A percentile compares a stretch with the other conserved stretches of the same genome.
Evolutionary conservation across 352 stramenopile genomes (phyloP).

Genomic region (Pythium phragmiticola): DNA sequence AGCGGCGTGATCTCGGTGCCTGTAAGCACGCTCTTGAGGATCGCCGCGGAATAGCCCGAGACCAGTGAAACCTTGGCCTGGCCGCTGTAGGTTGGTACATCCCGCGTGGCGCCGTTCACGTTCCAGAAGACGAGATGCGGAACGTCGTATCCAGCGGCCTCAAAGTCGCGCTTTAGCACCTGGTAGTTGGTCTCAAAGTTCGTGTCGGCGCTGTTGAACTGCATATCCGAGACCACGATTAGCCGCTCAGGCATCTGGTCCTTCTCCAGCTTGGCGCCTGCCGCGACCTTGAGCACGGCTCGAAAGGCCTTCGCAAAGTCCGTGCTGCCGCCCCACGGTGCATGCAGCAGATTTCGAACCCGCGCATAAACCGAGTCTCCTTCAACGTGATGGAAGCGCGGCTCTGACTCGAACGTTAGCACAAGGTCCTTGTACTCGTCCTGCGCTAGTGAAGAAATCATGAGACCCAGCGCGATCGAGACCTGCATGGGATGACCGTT

Average conservation of each 20-base stretch:
- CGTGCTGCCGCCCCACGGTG: constrained; percentile 50
- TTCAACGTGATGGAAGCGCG: constrained; percentile 40
- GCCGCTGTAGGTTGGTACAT: constrained; percentile 33
- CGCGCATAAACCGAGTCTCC: constrained; percentile 35
- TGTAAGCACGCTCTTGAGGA: constrained; percentile 39
- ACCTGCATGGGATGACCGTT: constrained; percentile 35
- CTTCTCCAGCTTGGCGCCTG: constrained; percentile 27
- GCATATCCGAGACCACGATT: constrained; percentile 86
- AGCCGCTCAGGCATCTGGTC: constrained; percentile 60
- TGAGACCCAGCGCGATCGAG: constrained; percentile 41
- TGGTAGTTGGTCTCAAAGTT: constrained; percentile 47
- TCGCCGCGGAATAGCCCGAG: constrained; percentile 48
- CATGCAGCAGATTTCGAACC: constrained; percentile 23
- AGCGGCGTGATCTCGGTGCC: constrained; percentile 32
- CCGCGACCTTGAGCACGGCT: constrained; percentile 45
- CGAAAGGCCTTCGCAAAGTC: constrained; percentile 68
- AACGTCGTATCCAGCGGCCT: constrained; percentile 33
- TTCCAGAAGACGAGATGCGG: constrained; percentile 83
- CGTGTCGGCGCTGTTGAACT: constrained; percentile 54
- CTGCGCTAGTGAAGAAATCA: constrained; percentile 38
- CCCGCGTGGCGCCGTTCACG: constrained; percentile 39
- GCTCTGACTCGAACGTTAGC: constrained; percentile 44
- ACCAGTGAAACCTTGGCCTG: constrained; percentile 46
- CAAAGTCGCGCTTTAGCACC: constrained; percentile 40
- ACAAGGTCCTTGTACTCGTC: constrained; percentile 58